Evolutionary conservation across 371 early-diverging fungal species (phyloP), one percentile per base, ranked within the genome.

Genomic region (Parasitella parasitica): DNA sequence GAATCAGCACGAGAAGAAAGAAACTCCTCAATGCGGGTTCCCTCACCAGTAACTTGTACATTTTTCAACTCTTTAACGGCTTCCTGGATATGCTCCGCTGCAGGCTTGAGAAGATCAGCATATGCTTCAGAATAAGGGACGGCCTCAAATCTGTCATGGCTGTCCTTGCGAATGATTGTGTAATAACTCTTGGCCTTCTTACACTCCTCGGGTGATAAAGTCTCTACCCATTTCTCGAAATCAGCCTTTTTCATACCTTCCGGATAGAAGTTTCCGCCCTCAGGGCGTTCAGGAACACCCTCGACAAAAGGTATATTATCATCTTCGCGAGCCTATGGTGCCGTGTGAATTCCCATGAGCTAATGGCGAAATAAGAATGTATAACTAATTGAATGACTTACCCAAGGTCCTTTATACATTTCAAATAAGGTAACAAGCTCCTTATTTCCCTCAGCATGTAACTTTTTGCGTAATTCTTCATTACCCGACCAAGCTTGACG

Each of bases 371-470:
- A 27, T 2, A 30, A 50, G 15, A 1, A 28, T 28, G 38, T 16
- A 4, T 38, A 38, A 2, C 16, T 38, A n/a, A n/a, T 38, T n/a
- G 7, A 22, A 43, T 20, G 11, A 34, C 54, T 70, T 69, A 80
- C 91, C 91, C 91, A 92, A 36, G 90, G 91, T 0, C 90, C 92
- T 49, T 85, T 86, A 72, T 87, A 83, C 69, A 91, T 75, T 46
- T 86, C 83, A 68, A 92, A 89, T 28, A 89, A 72, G 4, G 66
- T 60, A 8, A 77, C 69, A 36, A 71, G 62, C 28, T 84, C 81
- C 12, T 69, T 61, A 34, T 76, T 65, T 38, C 71, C 73, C 32
- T 70, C 61, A 5, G 67, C 51, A 18, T 75, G 66, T 9, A 92
- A 74, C 54, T 82, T 65, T 28, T 80, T 57, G 48, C 81, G 80